Percentiles rank a stretch among this genome's conserved stretches.
Conservation (phyloP, 495 filamentous ascomycete genomes). For the Terfezia claveryi region DNA sequence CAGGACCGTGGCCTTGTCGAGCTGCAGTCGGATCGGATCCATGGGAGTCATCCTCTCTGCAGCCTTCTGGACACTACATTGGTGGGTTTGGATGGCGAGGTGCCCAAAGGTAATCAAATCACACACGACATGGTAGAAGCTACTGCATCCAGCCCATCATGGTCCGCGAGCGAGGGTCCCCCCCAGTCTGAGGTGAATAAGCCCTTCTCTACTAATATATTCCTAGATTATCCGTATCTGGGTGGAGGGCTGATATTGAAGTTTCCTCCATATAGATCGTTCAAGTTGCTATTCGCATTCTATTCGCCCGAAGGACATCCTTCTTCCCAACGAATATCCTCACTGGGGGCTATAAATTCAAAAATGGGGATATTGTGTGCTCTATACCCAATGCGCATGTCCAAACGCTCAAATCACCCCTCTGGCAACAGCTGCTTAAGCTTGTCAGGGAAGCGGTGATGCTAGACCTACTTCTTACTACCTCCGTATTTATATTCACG, state of each 20-base stretch:
- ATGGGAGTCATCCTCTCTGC: too few relatives aligned
- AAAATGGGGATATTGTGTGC: slow-evolving; percentile 26
- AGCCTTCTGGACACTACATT: slow-evolving; percentile 12
- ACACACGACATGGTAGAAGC: slow-evolving; percentile 26
- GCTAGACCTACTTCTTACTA: slow-evolving; percentile 55
- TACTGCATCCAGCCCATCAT: slow-evolving; percentile 6
- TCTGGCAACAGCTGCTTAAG: slow-evolving; percentile 60
- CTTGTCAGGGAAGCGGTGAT: slow-evolving; percentile 62
- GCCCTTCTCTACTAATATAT: too few relatives aligned
- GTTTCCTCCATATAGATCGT: neutral
- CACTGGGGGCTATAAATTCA: slow-evolving; percentile 13
- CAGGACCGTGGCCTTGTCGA: too few relatives aligned
- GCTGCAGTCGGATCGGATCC: too few relatives aligned
- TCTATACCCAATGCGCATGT: slow-evolving; percentile 49
- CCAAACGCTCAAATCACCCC: slow-evolving; percentile 38
- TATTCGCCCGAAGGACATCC: neutral
- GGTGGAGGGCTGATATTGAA: too few relatives aligned
- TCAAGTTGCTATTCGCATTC: slow-evolving; percentile 1
- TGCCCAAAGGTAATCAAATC: slow-evolving; percentile 20
- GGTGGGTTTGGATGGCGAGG: slow-evolving; percentile 15
- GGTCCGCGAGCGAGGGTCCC: too few relatives aligned
- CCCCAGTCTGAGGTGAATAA: too few relatives aligned
- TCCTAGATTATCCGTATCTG: too few relatives aligned
- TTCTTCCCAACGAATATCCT: too few relatives aligned
- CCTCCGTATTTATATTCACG: slow-evolving; percentile 29